Evolutionary conservation across 2,329 filamentous ascomycete species (phyloP).

Genomic region (Pezicula neosporulosa): DNA sequence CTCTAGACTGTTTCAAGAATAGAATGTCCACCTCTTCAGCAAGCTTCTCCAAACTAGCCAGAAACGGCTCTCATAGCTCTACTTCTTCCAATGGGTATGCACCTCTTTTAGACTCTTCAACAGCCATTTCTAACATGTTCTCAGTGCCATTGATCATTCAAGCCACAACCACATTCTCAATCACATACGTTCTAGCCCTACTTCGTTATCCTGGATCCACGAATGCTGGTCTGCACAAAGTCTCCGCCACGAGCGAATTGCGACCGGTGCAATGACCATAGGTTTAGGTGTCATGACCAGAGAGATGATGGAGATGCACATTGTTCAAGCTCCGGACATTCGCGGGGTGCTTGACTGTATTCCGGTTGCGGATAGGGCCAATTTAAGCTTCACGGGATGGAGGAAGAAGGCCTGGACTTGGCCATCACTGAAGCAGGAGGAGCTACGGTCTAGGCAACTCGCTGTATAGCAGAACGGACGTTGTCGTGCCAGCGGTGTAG

Average conservation of each 20-base stretch:
- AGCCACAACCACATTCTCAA: conserved; percentile 20
- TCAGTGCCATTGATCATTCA: conserved; percentile 18
- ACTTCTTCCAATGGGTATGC: not conserved
- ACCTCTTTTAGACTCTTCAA: not conserved
- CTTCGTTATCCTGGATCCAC: conserved; percentile 18
- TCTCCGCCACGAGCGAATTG: conserved; percentile 28
- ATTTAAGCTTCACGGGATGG: conserved; percentile 18
- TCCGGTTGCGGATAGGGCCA: conserved; percentile 19
- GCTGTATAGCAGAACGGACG: conserved; percentile 9
- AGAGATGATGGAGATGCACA: conserved; percentile 27
- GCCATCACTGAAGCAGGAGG: conserved; percentile 25
- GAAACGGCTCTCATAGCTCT: not conserved
- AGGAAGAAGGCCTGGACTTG: conserved; percentile 30
- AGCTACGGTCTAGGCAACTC: conserved; percentile 15
- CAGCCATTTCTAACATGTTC: conserved; percentile 1
- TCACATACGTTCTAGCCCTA: conserved; percentile 9
- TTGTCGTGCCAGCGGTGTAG: not conserved
- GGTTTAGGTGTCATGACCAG: conserved; percentile 25
- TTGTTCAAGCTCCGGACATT: conserved; percentile 24
- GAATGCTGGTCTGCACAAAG: conserved; percentile 16
- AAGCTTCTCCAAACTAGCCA: not conserved
- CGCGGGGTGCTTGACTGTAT: conserved; percentile 22
- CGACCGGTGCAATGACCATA: conserved; percentile 18
- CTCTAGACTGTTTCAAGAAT: too few species aligned
- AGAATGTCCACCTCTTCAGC: not conserved